These are phyloP conservation scores for Lactarius quietus DNA, from an alignment of 768 basidiomycete genomes.

Conservation along the genomic window DNA sequence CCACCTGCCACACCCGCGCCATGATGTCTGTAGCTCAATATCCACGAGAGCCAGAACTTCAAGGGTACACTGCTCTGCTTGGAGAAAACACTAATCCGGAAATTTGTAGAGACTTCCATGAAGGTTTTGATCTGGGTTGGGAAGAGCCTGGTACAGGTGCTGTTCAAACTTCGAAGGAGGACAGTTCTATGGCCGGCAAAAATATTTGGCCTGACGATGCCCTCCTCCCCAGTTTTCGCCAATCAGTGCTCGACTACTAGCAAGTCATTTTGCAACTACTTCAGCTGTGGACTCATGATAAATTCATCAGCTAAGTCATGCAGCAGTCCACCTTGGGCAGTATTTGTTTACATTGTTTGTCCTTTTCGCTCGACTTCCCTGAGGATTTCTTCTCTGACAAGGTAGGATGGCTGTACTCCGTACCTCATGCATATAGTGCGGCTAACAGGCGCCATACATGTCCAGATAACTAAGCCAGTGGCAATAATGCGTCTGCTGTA, in stretches of 20 bases:
- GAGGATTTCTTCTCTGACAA: slow-evolving; percentile 82
- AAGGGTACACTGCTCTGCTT: slow-evolving; percentile 76
- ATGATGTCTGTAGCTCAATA: slow-evolving; percentile 69
- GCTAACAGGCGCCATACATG: background rate
- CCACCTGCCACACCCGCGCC: too few species aligned
- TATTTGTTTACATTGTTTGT: slow-evolving; percentile 79
- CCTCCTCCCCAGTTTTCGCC: slow-evolving; percentile 55
- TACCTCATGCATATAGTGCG: background rate
- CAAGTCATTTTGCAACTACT: slow-evolving; percentile 33
- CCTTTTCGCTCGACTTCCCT: slow-evolving; percentile 71
- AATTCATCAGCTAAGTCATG: slow-evolving; percentile 39
- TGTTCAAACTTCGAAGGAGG: slow-evolving; percentile 31
- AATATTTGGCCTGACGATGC: slow-evolving; percentile 71
- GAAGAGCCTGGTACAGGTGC: slow-evolving; percentile 38
- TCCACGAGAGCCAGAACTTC: slow-evolving; percentile 65
- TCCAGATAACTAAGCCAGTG: slow-evolving; percentile 70
- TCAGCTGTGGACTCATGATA: background rate
- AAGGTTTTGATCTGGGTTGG: slow-evolving; percentile 84
- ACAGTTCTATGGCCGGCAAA: slow-evolving; percentile 55
- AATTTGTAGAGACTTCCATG: slow-evolving; percentile 76
- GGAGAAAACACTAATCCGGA: slow-evolving; percentile 69
- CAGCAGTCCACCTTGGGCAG: slow-evolving; percentile 56
- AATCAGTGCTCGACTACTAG: slow-evolving; percentile 65
- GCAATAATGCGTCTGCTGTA: slow-evolving; percentile 82
- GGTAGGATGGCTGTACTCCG: slow-evolving; percentile 35